Evolutionary conservation across 2,329 filamentous ascomycete species (phyloP).

Genomic region (Cordyceps pruinosa): DNA sequence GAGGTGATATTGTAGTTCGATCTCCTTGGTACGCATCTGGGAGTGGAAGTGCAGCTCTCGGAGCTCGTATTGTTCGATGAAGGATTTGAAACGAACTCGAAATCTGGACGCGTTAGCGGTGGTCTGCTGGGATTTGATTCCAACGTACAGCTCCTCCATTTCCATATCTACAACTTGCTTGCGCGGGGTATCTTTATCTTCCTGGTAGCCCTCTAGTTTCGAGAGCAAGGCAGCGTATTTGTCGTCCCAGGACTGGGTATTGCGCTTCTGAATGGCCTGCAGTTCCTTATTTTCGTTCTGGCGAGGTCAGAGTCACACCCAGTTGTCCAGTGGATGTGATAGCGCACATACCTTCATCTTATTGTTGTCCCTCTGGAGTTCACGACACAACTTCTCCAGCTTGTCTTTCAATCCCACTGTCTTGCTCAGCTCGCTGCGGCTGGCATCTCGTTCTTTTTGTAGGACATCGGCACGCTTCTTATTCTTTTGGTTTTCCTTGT

Average conservation of each 20-base stretch:
- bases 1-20: constrained; percentile 89
- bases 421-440: constrained; percentile 81
- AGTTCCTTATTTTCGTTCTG: constrained; percentile 90
- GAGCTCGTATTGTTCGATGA: constrained; percentile 94
- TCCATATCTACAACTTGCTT: constrained; percentile 78
- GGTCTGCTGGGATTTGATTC: not conserved
- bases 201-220: constrained; percentile 82
- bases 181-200: constrained; percentile 76
- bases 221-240: constrained; percentile 73
- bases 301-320: constrained; percentile 18
- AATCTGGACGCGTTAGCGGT: constrained; percentile 46
- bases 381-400: constrained; percentile 88
- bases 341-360: constrained; percentile 72
- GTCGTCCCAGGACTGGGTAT: constrained; percentile 75
- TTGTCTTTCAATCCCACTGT: constrained; percentile 90
- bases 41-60: constrained; percentile 92
- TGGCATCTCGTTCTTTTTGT: constrained; percentile 93
- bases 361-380: constrained; percentile 95
- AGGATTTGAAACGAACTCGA: constrained; percentile 83
- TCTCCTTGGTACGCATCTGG: constrained; percentile 85
- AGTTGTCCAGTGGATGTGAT: not conserved
- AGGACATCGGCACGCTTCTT: constrained; percentile 91
- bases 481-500: constrained; percentile 89
- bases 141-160: constrained; percentile 74
- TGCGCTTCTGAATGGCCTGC: constrained; percentile 77